Evolutionary conservation across 139 green algal species (phyloP).

Genomic region (Protoeuglena noctilucae): DNA sequence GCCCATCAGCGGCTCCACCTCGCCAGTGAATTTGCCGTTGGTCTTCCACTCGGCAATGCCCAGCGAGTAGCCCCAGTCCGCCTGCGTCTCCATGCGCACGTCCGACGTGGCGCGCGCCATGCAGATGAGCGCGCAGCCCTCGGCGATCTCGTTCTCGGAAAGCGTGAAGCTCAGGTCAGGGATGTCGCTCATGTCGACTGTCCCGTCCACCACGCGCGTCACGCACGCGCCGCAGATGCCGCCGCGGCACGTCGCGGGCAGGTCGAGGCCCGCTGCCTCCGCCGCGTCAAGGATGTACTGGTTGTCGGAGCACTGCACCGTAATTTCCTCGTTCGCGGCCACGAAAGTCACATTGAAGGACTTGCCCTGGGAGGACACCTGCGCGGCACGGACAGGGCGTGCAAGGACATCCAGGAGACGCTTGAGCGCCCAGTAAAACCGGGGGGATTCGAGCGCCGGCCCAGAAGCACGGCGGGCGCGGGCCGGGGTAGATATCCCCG

Average conservation of each 20-base stretch:
- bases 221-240: slow-evolving; percentile 69
- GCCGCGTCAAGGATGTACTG: slow-evolving; percentile 79
- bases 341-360: slow-evolving; percentile 49
- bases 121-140: slow-evolving; percentile 74
- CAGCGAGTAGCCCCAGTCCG: slow-evolving; percentile 77
- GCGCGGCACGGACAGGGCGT: too few relatives aligned
- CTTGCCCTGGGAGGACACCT: too few relatives aligned
- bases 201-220: slow-evolving; percentile 41
- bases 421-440: too few relatives aligned
- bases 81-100: slow-evolving; percentile 66
- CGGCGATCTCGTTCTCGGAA: slow-evolving; percentile 50
- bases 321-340: slow-evolving; percentile 27
- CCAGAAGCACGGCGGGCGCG: too few relatives aligned
- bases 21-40: slow-evolving; percentile 43
- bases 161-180: slow-evolving; percentile 71
- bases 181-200: slow-evolving; percentile 68
- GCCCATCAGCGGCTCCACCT: slow-evolving; percentile 26
- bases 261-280: slow-evolving; percentile 63
- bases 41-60: slow-evolving; percentile 71
- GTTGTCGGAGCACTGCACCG: slow-evolving; percentile 40
- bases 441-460: too few relatives aligned
- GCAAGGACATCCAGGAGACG: too few relatives aligned
- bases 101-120: slow-evolving; percentile 65
- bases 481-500: too few relatives aligned
- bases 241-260: slow-evolving; percentile 73